Evolutionary conservation across 2,329 filamentous ascomycete species (phyloP), one percentile per base, ranked within the genome.

Genomic region (Myriangium duriaei): DNA sequence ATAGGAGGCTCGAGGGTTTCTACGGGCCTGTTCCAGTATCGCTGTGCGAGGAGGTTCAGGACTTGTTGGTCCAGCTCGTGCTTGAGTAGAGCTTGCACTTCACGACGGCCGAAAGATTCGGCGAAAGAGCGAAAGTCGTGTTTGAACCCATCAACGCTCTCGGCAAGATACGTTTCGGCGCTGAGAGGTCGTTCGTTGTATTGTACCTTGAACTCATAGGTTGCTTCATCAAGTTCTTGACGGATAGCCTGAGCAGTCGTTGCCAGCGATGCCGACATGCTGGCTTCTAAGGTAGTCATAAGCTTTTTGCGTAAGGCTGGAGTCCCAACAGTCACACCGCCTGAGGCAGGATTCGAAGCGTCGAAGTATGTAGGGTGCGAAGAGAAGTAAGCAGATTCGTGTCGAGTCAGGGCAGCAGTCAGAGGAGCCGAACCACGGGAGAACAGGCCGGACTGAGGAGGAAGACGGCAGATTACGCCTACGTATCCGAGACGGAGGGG

Each of bases 131-230:
- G 95, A 64, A 98, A 98, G 0, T 85, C 84, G 59, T 96, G 92
- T 62, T 98, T 98, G 71, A 98, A 96, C 13, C 80, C 79, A 58
- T 98, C 91, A 3, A 98, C 66, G 48, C 83, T 93, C 58, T 96
- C 91, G 2, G 91, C 91, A 28, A 98, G 72, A 55, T 98, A 98
- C 3, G 88, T 94, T 56, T 98, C 91, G 2, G 91, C 91, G 35
- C 85, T 94, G 24, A 98, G 67, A 1, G 88, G 85, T 5, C 91
- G 78, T 56, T 98, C 91, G 53, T 98, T 98, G 63, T 98, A 98
- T 58, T 98, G 92, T 4, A 98, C 91, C 58, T 98, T 98, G 69
- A 94, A 98, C 60, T 98, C 88, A 54, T 98, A 98, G 0, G 84
- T 88, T 3, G 91, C 87, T 60, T 98, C 91, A 52, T 95, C 88